A percentile compares a stretch with the other conserved stretches of the same genome.
Conservation (phyloP, 1,139 yeast species). For the Geotrichum phurueaensis region DNA sequence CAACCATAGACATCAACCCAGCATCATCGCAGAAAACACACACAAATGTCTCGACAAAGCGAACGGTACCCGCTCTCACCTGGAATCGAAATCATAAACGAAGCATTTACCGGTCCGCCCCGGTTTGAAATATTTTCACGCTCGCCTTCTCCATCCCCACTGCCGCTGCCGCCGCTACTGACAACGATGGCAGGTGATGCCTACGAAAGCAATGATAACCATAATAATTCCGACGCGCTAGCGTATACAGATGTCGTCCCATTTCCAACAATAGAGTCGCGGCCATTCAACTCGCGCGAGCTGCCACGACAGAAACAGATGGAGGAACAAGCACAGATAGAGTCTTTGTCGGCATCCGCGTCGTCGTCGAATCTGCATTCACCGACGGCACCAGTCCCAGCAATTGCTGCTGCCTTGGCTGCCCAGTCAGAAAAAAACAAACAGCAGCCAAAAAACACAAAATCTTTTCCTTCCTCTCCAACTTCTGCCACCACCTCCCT, state of each 20-base stretch:
- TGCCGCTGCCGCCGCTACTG: background rate
- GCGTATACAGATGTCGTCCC: constrained; percentile 11
- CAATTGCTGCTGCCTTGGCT: constrained; percentile 15
- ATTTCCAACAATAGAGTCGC: constrained; percentile 14
- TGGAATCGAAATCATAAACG: constrained; percentile 3
- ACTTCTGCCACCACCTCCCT: constrained; percentile 4
- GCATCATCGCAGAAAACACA: background rate
- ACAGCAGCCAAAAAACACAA: background rate
- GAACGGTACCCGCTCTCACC: constrained; percentile 1
- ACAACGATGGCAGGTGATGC: background rate
- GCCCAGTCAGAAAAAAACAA: constrained; percentile 8
- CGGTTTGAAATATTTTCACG: background rate
- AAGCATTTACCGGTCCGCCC: background rate
- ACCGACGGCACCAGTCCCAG: constrained; percentile 17
- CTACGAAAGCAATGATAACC: background rate
- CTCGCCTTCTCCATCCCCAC: background rate
- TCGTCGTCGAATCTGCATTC: constrained; percentile 6
- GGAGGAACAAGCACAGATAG: constrained; percentile 15
- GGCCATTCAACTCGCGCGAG: constrained; percentile 15
- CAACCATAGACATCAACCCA: background rate
- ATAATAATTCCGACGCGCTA: background rate
- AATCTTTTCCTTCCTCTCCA: background rate
- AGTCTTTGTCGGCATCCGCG: constrained; percentile 10
- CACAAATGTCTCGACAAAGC: background rate
- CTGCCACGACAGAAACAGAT: constrained; percentile 15